Evolutionary conservation across 225 moss, liverwort and hornwort species (phyloP).

Genomic region (Physcomitrellopsis africana): DNA sequence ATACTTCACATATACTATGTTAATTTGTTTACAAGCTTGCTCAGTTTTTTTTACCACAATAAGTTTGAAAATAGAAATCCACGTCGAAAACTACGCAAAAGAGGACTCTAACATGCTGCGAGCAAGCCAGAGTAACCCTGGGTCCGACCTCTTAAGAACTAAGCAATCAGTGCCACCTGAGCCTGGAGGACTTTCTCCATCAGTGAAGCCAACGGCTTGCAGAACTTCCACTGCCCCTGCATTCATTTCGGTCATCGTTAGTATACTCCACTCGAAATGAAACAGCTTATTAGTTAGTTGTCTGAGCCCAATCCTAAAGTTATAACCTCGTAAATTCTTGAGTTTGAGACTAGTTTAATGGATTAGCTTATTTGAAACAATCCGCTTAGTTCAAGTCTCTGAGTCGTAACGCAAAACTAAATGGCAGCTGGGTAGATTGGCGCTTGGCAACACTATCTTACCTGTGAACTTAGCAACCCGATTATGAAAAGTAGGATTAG

Average conservation of each 20-base stretch:
- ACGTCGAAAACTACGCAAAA: constrained; percentile 21
- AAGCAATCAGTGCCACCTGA: constrained; percentile 28
- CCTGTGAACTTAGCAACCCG: constrained; percentile 57
- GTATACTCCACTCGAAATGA: neutral
- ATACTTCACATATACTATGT: too few species aligned
- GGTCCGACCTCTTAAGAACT: constrained; percentile 45
- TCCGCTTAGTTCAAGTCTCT: neutral
- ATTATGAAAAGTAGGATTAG: constrained; percentile 48
- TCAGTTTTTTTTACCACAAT: too few species aligned
- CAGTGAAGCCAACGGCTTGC: constrained; percentile 52
- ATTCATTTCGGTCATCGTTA: constrained; percentile 3
- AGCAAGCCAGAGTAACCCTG: constrained; percentile 57
- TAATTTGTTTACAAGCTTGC: too few species aligned
- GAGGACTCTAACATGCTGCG: constrained; percentile 34
- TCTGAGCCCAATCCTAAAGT: neutral
- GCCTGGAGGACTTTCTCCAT: constrained; percentile 32
- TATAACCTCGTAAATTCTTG: neutral
- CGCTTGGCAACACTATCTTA: constrained; percentile 33
- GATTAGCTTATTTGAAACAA: constrained; percentile 1
- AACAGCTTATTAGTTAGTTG: neutral
- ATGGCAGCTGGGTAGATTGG: neutral
- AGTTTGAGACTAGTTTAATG: neutral
- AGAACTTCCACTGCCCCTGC: constrained; percentile 63
- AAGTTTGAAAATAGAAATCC: neutral
- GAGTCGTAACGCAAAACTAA: neutral